Base-by-base conservation (phyloP, 345 rosid species). In the Corchorus olitorius region DNA sequence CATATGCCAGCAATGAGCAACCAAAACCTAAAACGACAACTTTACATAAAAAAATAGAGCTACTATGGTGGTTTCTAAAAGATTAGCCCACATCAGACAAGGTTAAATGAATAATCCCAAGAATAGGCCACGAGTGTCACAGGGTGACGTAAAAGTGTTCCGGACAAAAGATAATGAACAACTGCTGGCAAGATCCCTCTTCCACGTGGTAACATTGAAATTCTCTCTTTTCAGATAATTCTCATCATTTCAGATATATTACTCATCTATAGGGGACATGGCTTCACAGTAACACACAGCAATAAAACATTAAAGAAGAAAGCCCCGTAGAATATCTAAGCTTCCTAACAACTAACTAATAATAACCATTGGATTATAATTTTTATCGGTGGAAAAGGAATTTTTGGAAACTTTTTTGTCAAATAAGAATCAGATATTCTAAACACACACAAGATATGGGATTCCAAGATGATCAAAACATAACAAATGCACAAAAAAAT, bases 301-400 rank as follows among this genome's bases (percentile, higher is more conserved):
- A 75, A 48, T 50, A 49, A 56, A 45, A 14, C 59, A 16, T 55
- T 33, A 63, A 68, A 68, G 49, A 68, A 34, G 52, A 37, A 59
- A 52, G 75, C 59, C 17, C 14, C n/a, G n/a, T 22, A 75, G 43
- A 64, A 69, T 11, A 72, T 34, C 62, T 27, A 49, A 64, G 33
- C 45, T 63, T 37, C 41, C 84, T 41, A 50, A 20, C 19, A 70
- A 54, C 34, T 35, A 81, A 62, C 16, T 49, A 77, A 69, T 17
- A 41, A 64, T n/a, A 78, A 65, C 19, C 37, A 67, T 33, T 56
- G 11, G 22, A 33, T 34, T 27, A 54, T 11, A 15, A 15, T 75
- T 68, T 58, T 33, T 8, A 52, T 52, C 4, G 16, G 16, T 35
- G 52, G 61, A 67, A 67, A 77, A 33, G 37, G 55, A 80, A 58